Evolutionary conservation across 2,329 filamentous ascomycete genomes (phyloP), one percentile per base, ranked within the genome.

Genomic region (Thielaviopsis euricoi): DNA sequence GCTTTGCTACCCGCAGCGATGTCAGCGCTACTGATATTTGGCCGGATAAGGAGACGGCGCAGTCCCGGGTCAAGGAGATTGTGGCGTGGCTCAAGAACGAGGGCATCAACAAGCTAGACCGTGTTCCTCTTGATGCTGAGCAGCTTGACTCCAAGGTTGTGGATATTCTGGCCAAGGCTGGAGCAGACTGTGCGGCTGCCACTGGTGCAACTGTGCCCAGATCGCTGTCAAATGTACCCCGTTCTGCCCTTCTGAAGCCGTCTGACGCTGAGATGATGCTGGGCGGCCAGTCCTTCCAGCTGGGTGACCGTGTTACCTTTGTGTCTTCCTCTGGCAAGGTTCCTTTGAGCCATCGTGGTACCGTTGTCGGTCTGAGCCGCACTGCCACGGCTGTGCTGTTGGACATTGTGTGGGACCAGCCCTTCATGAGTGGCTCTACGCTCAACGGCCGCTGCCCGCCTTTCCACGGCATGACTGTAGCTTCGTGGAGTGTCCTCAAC

Each of bases 371-470:
- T 40, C 86, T 96, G 67, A 96, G 89, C 61, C 85, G 88, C 58
- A 96, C 90, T 29, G 79, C 89, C 21, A 86, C 87, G 58, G 85
- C 85, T 25, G 80, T 87, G 52, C 77, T 96, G 59, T 76, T 98
- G 43, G 93, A 98, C 68, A 81, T 97, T 59, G 84, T 98, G 7
- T 98, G 95, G 71, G 94, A 98, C 68, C 81, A 82, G 13, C 86
- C 89, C 0, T 98, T 98, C 71, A 97, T 98, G 90, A 95, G 89
- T 66, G 93, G 93, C 62, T 96, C 90, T 1, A 93, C 87, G 0
- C 78, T 98, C 17, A 87, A 88, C 60, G 89, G 90, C 58, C 85
- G 93, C 60, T 95, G 91, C 67, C 89, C 89, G 25, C 83, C 88
- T 43, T 98, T 98, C 81, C 83, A 91, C 40, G 93, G 93, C 56